These are phyloP conservation scores for Cadophora gregata DNA, from an alignment of 2,329 filamentous ascomycete genomes.

Conservation along the genomic window DNA sequence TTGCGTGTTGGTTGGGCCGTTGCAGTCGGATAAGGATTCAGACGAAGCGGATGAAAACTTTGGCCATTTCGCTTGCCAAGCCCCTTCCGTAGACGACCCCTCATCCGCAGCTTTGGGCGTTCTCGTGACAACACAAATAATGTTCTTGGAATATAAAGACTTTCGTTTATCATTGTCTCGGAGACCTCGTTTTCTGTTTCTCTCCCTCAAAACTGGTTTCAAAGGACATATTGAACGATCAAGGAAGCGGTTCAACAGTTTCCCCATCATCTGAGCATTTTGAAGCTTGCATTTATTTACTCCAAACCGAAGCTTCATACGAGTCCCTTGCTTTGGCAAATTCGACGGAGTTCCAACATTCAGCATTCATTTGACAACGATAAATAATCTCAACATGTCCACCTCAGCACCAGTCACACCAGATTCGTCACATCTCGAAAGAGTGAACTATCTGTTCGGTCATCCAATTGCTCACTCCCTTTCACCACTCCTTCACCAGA, in stretches of 20 bases:
- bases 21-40: slow-evolving; percentile 26
- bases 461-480: slow-evolving; percentile 59
- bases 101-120: neutral
- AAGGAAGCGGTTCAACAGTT: neutral
- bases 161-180: slow-evolving; percentile 2
- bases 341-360: too few species aligned
- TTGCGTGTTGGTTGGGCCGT: neutral
- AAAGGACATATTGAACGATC: neutral
- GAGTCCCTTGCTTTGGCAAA: neutral
- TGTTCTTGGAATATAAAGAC: neutral
- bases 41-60: slow-evolving; percentile 16
- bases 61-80: neutral
- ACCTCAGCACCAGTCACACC: slow-evolving; percentile 15
- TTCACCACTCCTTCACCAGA: slow-evolving; percentile 59
- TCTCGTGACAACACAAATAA: slow-evolving; percentile 2
- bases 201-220: neutral
- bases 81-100: neutral
- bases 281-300: neutral
- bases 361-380: neutral
- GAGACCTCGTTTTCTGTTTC: neutral
- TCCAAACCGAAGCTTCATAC: neutral
- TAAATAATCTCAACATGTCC: slow-evolving; percentile 9
- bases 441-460: slow-evolving; percentile 53
- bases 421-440: slow-evolving; percentile 30
- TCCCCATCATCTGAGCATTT: neutral